Evolutionary conservation across 768 basidiomycete genomes (phyloP).

Genomic region (Polyporus arcularius): DNA sequence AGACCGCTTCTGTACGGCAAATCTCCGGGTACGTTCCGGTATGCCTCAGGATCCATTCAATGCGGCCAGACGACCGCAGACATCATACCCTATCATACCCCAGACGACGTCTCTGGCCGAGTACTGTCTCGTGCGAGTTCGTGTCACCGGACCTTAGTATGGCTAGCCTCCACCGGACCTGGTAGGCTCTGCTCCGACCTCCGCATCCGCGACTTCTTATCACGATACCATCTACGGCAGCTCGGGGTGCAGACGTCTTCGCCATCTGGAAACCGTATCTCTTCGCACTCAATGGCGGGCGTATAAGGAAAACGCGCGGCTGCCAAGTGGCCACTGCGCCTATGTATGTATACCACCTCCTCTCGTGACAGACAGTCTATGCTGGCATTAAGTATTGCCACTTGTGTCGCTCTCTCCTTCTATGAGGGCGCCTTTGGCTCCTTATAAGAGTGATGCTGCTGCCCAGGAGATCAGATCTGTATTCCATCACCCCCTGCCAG

Average conservation of each 20-base stretch:
- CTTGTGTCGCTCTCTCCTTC: constrained; percentile 8
- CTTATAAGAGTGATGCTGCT: constrained; percentile 9
- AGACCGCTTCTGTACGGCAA: constrained; percentile 1
- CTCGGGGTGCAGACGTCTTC: not conserved
- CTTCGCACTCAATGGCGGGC: constrained; percentile 6
- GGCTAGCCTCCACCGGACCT: constrained; percentile 4
- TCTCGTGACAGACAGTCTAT: constrained; percentile 10
- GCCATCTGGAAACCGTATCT: constrained; percentile 19
- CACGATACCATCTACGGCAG: constrained; percentile 17
- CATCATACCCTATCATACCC: not conserved
- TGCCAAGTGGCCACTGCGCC: not conserved
- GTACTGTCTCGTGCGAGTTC: not conserved
- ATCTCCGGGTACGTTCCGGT: constrained; percentile 11
- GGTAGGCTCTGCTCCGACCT: constrained; percentile 11
- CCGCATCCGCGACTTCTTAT: constrained; percentile 10
- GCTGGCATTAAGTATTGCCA: constrained; percentile 14
- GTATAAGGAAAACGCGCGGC: constrained; percentile 3
- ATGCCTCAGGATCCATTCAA: not conserved
- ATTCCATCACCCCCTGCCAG: constrained; percentile 8
- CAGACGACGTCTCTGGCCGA: constrained; percentile 14
- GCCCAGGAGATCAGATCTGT: constrained; percentile 4
- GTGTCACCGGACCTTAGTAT: constrained; percentile 14
- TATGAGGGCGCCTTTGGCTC: constrained; percentile 4
- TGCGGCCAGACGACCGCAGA: not conserved
- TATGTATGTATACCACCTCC: constrained; percentile 11